Percentiles rank a stretch among this genome's conserved stretches.
Evolutionary conservation across 2,329 filamentous ascomycete species (phyloP).

Genomic region (Talaromyces sp.): DNA sequence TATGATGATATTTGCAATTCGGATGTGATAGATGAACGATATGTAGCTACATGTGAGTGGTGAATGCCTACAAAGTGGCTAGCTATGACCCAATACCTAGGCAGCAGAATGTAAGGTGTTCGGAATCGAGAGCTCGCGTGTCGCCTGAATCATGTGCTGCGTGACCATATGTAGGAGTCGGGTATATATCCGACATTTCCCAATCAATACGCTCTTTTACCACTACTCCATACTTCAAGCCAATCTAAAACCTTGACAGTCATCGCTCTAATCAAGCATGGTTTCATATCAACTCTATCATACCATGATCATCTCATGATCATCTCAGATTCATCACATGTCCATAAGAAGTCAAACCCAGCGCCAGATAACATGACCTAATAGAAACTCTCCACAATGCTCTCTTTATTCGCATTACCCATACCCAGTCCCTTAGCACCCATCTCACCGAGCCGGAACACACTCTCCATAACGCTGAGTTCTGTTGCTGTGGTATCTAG

Average conservation of each 20-base stretch:
- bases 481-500: conserved; percentile 96
- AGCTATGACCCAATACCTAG: not conserved
- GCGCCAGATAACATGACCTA: conserved; percentile 42
- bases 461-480: conserved; percentile 90
- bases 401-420: conserved; percentile 71
- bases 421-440: conserved; percentile 59
- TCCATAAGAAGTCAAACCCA: not conserved
- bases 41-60: not conserved
- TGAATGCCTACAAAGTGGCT: not conserved
- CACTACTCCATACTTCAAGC: not conserved
- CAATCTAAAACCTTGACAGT: not conserved
- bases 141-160: not conserved
- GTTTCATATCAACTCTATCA: not conserved
- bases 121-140: not conserved
- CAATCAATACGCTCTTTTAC: not conserved
- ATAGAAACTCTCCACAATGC: conserved; percentile 99
- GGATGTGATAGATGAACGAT: not conserved
- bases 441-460: conserved; percentile 91
- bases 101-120: not conserved
- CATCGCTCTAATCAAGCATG: not conserved
- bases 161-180: not conserved
- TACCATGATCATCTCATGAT: not conserved
- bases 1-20: not conserved
- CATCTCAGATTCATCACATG: conserved; percentile 1
- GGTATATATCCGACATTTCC: not conserved